Base-by-base conservation (phyloP, 495 filamentous ascomycete genomes). In the Acidomyces sp. region DNA sequence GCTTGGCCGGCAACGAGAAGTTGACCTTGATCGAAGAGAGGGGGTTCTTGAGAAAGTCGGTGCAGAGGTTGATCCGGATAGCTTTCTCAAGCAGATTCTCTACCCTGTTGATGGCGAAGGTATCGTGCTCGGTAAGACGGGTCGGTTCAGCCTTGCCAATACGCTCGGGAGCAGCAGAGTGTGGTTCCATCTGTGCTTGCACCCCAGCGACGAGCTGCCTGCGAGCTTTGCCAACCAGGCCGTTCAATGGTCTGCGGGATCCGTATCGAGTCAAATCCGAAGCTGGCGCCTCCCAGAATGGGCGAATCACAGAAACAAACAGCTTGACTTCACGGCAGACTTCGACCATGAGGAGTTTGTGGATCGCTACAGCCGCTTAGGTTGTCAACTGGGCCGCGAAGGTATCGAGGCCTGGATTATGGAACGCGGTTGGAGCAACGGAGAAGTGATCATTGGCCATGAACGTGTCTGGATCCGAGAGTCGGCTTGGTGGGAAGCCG, bases 381-480 rank as follows among this genome's bases (percentile, higher is more conserved):
- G 90, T 13, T 97, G 90, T 56, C 69, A 78, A 45, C 85, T 92
- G 53, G 90, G 92, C 34, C 71, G 76, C 30, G 90, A 97, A 52
- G 92, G 92, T 34, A 84, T 95, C 34, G 85, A 96, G 49, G 93
- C 74, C 57, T 97, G 90, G 90, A 70, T 93, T 36, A 69, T 95
- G 30, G 86, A 96, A 59, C 75, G 90, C 30, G 92, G 90, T 2
- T 97, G 90, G 90, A 94, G 84, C 60, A 96, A 97, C 53, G 90
- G 90, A 20, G 92, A 96, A 55, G 88, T 95, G 2, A 74, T 92
- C 16, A 67, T 97, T 29, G 90, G 90, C 39, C 72, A 76, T 26
- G 82, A 93, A 57, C 77, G 90, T 4, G 78, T 97, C 26, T 97
- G 90, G 90, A 86, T 95, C 68, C 70, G 90, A 29, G 90, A 97